A percentile compares a stretch with the other conserved stretches of the same genome.
These are phyloP conservation scores for Colletotrichum camelliae DNA, from an alignment of 2,329 filamentous ascomycete species.

Conservation along the genomic window DNA sequence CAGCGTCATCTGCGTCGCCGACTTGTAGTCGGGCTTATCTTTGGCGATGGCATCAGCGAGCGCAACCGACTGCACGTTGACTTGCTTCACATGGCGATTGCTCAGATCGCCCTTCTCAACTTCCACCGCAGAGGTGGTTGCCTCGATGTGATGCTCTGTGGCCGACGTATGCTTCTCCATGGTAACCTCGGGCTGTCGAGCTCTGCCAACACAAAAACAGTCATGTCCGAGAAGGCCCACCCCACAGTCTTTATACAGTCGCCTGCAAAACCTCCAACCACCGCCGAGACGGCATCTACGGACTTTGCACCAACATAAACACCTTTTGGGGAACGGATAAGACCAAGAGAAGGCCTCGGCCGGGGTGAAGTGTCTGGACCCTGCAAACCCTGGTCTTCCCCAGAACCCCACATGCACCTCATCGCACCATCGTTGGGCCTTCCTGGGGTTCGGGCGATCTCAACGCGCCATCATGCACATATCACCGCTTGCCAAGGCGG, in stretches of 20 bases:
- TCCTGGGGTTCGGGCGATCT: not conserved
- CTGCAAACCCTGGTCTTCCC: not conserved
- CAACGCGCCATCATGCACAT: not conserved
- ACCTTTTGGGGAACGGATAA: not conserved
- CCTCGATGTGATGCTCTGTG: constrained; percentile 2
- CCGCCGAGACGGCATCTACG: not conserved
- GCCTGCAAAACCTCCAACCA: not conserved
- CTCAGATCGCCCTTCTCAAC: not conserved
- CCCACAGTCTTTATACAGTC: not conserved
- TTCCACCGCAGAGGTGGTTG: constrained; percentile 15
- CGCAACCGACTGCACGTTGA: constrained; percentile 22
- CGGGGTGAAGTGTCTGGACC: not conserved
- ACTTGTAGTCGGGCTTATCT: constrained; percentile 21
- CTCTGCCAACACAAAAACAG: not conserved
- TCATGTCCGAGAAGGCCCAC: not conserved
- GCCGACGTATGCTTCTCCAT: not conserved
- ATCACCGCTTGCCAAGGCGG: not conserved
- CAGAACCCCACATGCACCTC: not conserved
- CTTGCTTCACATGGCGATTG: constrained; percentile 13
- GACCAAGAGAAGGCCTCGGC: not conserved
- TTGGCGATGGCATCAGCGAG: constrained; percentile 26
- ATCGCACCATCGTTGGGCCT: not conserved
- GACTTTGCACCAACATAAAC: not conserved
- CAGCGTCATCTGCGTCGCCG: constrained; percentile 14
- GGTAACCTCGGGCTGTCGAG: not conserved